Percentiles rank a stretch among this genome's conserved stretches.
phyloP scores from a whole-genome alignment of 352 stramenopile species.

The Elongisporangium undulatum region DNA sequence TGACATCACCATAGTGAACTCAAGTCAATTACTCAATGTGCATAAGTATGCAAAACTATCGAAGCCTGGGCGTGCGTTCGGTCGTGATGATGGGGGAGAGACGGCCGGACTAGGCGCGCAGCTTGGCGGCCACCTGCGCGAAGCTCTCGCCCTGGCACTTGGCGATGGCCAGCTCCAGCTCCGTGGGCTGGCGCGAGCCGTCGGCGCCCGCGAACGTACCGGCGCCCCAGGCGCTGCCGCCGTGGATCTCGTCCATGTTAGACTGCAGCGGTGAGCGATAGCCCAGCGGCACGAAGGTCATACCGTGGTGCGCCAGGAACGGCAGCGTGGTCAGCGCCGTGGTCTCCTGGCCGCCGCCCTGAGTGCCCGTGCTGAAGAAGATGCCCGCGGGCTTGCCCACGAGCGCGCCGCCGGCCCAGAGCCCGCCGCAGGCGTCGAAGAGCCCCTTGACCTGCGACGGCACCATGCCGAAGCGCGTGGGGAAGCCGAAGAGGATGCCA shows the following conservation, averaged over 20 bases:
- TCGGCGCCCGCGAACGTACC: conserved; percentile 74
- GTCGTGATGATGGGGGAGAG: not conserved
- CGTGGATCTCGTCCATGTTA: conserved; percentile 59
- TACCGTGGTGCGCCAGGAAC: conserved; percentile 83
- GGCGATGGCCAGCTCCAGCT: conserved; percentile 69
- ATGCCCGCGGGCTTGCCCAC: conserved; percentile 76
- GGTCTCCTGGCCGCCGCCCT: conserved; percentile 83
- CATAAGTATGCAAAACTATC: not conserved
- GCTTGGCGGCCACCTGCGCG: conserved; percentile 67
- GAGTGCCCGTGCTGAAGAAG: conserved; percentile 68
- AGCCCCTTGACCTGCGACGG: conserved; percentile 81
- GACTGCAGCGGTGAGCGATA: conserved; percentile 37
- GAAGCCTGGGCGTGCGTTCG: not conserved
- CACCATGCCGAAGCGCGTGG: conserved; percentile 76
- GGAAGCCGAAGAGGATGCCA: conserved; percentile 80
- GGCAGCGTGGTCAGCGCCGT: conserved; percentile 69
- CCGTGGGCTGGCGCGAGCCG: conserved; percentile 66
- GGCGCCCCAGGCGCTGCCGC: conserved; percentile 63
- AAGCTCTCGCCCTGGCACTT: conserved; percentile 77
- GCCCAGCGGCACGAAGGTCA: conserved; percentile 84
- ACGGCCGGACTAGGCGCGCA: conserved; percentile 11
- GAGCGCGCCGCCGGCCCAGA: conserved; percentile 69
- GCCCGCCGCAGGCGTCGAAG: conserved; percentile 67
- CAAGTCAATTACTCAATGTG: not conserved
- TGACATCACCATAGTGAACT: not conserved